Evolutionary conservation across 306 rosid species (phyloP), one percentile per base, ranked within the genome.

Genomic region (Medicago truncatula): DNA sequence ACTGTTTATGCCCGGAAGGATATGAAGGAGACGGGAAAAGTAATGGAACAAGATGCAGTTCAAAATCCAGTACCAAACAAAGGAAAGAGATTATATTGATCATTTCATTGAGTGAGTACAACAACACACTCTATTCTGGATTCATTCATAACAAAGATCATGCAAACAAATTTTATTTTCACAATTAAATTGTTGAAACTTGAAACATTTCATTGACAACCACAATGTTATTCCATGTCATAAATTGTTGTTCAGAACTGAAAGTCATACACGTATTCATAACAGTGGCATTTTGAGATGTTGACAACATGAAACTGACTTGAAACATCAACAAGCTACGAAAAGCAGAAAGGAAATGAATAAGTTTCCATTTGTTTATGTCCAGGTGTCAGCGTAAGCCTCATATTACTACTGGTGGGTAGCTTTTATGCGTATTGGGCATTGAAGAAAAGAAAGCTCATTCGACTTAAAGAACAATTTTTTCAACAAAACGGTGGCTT

Each of bases 401-500:
- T 80, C 25, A 0, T 75, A 13, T 77, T 31, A 4, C 21, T 88
- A 9, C 2, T 86, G 0, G 17, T 59, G 20, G 60, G 70, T 2
- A 52, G 56, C 72, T 80, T 80, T 8, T 84, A 84, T 76, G 10
- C 67, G 8, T 69, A 39, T 50, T 81, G 76, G 72, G 70, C 23
- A 10, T 23, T 67, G 71, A 69, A 58, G 71, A 80, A 78, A 69
- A 84, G 82, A 69, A 83, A 76, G 43, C 61, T 76, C 49, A 38
- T 83, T 3, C 76, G 57, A 64, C 76, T 73, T 1, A 86, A 73
- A 65, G 78, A 81, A 16, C 81, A 18, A 0, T 76, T 65, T 43
- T 88, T 83, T 7, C 44, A n/a, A 43, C 73, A 76, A 81, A 86
- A 89, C 68, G 89, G 89, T 3, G 86, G 93, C 7, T 5, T 83